Base-by-base conservation (phyloP, 176 grass and related monocot genomes). In the Carex kokanica region DNA sequence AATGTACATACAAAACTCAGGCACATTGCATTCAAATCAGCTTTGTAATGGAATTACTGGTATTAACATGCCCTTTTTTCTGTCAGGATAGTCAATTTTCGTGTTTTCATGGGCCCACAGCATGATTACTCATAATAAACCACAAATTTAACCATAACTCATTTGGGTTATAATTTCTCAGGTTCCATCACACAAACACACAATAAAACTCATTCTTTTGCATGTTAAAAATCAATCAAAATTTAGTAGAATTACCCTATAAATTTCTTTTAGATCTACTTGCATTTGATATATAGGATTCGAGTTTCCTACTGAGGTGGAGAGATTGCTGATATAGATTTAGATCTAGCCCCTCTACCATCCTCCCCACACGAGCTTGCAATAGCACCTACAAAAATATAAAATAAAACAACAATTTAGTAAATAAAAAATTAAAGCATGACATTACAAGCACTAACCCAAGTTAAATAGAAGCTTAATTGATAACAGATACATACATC, bases 321-420 rank as follows among this genome's bases (percentile, higher is more conserved):
- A 95, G n/a, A 56, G 89, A 83, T 78, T 95, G 92, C 5, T 89
- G 69, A 75, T 91, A 98, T 58, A 98, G 91, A 51, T 90, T 90
- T 21, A 91, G 86, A 59, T 98, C 89, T 5, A 95, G 54, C 8
- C 96, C 93, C 0, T 98, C 85, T 4, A 91, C 86, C 1, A 90
- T 91, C 79, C 96, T 88, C 6, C 91, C 93, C 0, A 95, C 78
- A 7, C 91, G 89, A 16, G 96, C 91, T 60, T 90, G 89, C 34
- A 93, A 83, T 80, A 90, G 43, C 52, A 71, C 86, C 93, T 99
- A 87, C 29, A 75, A 31, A 65, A 58, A 45, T 2, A 24, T 27
- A 29, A 52, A 68, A 63, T 17, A 3, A n/a, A n/a, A n/a, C n/a
- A 9, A n/a, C 15, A 74, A 1, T 25, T 45, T 20, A 17, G 10